Percentiles rank a stretch among this genome's conserved stretches.
phyloP scores from a whole-genome alignment of 306 rosid genomes.

The Ceratonia siliqua region DNA sequence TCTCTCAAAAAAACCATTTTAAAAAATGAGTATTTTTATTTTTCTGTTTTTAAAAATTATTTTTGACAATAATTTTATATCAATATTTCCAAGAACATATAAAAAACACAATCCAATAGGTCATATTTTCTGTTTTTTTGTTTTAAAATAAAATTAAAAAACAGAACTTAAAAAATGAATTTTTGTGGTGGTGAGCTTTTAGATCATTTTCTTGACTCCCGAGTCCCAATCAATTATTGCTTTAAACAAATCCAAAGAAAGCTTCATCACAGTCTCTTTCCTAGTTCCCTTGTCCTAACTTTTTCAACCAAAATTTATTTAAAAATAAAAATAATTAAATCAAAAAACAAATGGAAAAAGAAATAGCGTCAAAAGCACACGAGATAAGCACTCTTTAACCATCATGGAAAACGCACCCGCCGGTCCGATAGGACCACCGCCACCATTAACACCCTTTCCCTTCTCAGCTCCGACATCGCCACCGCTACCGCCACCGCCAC shows the following conservation, averaged over 20 bases:
- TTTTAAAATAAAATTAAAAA: too few species aligned
- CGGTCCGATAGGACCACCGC: neutral
- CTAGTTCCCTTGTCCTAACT: neutral
- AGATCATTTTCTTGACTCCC: too few species aligned
- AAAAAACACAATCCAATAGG: too few species aligned
- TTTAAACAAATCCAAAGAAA: neutral
- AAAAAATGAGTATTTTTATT: too few species aligned
- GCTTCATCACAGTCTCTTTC: neutral
- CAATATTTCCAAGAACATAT: too few species aligned
- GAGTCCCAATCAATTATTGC: neutral
- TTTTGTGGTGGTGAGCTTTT: too few species aligned
- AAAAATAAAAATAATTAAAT: neutral
- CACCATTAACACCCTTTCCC: neutral
- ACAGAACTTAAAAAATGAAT: too few species aligned
- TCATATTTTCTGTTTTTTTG: too few species aligned
- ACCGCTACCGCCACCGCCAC: neutral
- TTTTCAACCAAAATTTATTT: neutral
- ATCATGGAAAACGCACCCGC: slow-evolving; percentile 11
- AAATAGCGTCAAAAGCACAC: neutral
- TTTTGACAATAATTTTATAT: too few species aligned
- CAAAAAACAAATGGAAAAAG: neutral
- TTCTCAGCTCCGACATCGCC: slow-evolving; percentile 19
- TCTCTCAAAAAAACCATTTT: too few species aligned
- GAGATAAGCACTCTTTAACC: neutral
- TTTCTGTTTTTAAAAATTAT: too few species aligned